A percentile compares a stretch with the other conserved stretches of the same genome.
Conservation (phyloP, 176 grass and related monocot genomes). For the Microstegium vimineum region DNA sequence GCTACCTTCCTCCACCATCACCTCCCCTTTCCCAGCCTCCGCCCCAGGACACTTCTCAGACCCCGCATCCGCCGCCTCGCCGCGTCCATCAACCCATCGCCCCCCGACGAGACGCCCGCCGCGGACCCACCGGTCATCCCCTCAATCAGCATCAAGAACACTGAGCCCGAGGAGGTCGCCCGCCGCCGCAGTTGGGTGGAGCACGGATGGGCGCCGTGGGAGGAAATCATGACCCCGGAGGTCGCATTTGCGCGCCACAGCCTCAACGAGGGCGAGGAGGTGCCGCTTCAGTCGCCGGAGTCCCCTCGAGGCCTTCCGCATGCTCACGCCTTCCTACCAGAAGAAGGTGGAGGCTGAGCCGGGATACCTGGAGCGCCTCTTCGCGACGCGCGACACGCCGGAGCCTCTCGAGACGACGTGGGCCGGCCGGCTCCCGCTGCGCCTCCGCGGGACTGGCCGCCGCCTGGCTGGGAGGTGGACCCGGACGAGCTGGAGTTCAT, state of each 20-base stretch:
- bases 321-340: slow-evolving; percentile 84
- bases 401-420: slow-evolving; percentile 77
- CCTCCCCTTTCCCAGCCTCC: slow-evolving; percentile 25
- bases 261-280: slow-evolving; percentile 92
- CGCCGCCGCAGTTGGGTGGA: slow-evolving; percentile 69
- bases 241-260: slow-evolving; percentile 78
- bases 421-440: slow-evolving; percentile 57
- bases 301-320: slow-evolving; percentile 82
- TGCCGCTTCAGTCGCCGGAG: slow-evolving; percentile 78
- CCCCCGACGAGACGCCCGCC: slow-evolving; percentile 46
- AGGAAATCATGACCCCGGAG: slow-evolving; percentile 79
- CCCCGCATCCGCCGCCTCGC: slow-evolving; percentile 16
- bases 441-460: slow-evolving; percentile 91
- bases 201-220: slow-evolving; percentile 90
- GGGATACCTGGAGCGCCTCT: slow-evolving; percentile 62
- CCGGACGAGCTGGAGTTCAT: slow-evolving; percentile 81
- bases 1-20: slow-evolving; percentile 41
- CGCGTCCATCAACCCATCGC: slow-evolving; percentile 43
- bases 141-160: slow-evolving; percentile 32
- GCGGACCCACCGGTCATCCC: slow-evolving; percentile 56
- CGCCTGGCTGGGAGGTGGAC: slow-evolving; percentile 83
- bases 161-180: slow-evolving; percentile 63
- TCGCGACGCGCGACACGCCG: slow-evolving; percentile 74
- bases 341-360: slow-evolving; percentile 81
- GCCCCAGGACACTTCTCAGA: slow-evolving; percentile 20